A percentile compares a stretch with the other conserved stretches of the same genome.
Conservation (phyloP, 2,329 filamentous ascomycete species). For the Alternaria sp. region DNA sequence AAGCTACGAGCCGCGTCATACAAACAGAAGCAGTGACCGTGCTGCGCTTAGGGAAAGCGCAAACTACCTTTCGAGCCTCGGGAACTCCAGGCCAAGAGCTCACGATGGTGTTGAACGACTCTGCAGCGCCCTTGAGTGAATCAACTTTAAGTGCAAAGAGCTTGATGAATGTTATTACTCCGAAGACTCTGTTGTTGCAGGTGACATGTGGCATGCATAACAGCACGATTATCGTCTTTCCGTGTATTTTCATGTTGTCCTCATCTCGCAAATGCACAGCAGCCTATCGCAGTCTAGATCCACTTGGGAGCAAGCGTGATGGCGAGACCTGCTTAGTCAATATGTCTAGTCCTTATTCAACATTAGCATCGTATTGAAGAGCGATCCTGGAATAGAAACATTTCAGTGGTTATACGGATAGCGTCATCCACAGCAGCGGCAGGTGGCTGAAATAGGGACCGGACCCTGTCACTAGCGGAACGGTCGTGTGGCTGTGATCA, state of each 20-base stretch:
- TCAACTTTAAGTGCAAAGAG: background rate
- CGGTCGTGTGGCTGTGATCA: background rate
- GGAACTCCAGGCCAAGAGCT: background rate
- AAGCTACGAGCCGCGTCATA: background rate
- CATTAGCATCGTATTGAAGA: background rate
- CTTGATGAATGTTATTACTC: background rate
- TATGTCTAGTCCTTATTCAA: background rate
- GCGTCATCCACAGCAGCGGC: background rate
- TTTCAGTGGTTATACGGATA: background rate
- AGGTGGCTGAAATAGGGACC: background rate
- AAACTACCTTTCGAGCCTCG: background rate
- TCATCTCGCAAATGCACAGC: background rate
- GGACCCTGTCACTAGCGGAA: background rate
- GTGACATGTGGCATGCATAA: background rate
- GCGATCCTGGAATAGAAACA: background rate
- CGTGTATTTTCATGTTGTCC: background rate
- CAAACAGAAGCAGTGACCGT: background rate
- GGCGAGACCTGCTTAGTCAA: background rate
- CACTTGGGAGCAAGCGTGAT: background rate
- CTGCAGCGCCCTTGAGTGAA: background rate
- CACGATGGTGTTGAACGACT: background rate
- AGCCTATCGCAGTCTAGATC: background rate
- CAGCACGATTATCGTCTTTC: background rate
- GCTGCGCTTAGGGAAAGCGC: background rate
- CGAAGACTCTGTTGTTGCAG: background rate